These are phyloP conservation scores for Candida nitratophila DNA, from an alignment of 805 yeast species.

Conservation along the genomic window DNA sequence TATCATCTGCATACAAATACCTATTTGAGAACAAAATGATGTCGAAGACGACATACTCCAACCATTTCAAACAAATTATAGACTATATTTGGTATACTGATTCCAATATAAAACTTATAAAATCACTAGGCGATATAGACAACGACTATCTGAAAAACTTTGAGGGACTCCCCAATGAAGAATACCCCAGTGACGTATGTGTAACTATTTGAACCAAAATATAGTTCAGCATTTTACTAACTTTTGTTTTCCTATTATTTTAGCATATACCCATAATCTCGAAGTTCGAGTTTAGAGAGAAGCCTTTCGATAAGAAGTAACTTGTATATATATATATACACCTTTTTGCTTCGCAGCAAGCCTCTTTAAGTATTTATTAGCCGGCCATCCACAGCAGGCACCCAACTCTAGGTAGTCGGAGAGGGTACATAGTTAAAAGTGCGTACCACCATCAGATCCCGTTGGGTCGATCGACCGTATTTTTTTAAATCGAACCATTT, in stretches of 20 bases:
- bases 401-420: too few species aligned
- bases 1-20: constrained; percentile 22
- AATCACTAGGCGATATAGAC: constrained; percentile 47
- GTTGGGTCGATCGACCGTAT: background rate
- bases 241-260: background rate
- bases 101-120: constrained; percentile 28
- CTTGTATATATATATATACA: background rate
- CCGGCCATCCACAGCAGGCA: background rate
- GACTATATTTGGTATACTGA: constrained; percentile 53
- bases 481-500: background rate
- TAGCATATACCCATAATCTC: constrained; percentile 3
- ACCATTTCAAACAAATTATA: constrained; percentile 42
- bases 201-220: background rate
- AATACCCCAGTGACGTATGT: constrained; percentile 48
- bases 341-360: too few species aligned
- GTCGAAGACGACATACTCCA: constrained; percentile 38
- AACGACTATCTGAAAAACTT: constrained; percentile 23
- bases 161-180: constrained; percentile 44
- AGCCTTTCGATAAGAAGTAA: background rate
- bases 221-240: too few species aligned
- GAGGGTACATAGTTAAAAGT: too few species aligned
- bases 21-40: constrained; percentile 17
- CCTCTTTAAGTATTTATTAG: background rate
- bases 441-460: too few species aligned
- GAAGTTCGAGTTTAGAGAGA: background rate